Conservation (phyloP, 1,284 basidiomycete species). For the Thecaphora frezii region DNA sequence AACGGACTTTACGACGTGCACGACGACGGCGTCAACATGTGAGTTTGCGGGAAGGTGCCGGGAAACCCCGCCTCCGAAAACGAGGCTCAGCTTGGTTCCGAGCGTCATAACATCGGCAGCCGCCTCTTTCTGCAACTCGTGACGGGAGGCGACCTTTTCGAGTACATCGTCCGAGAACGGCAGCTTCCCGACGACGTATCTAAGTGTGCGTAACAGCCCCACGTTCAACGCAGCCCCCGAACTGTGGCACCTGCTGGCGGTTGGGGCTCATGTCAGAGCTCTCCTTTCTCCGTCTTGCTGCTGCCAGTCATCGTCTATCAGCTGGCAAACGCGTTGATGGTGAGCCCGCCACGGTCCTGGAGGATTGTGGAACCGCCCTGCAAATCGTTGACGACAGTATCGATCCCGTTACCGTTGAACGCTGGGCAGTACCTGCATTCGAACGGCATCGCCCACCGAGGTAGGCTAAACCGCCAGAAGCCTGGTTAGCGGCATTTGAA, state of each 20-base stretch:
- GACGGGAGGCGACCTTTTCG: background rate
- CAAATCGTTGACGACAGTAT: too few relatives aligned
- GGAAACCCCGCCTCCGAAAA: too few relatives aligned
- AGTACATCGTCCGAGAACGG: background rate
- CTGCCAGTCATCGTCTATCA: background rate
- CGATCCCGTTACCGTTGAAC: too few relatives aligned
- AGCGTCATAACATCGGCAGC: too few relatives aligned
- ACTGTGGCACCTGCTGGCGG: too few relatives aligned
- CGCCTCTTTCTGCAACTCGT: conserved; percentile 1
- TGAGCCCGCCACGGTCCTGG: background rate
- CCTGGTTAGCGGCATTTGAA: too few relatives aligned
- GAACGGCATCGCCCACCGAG: background rate
- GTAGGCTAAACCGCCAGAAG: background rate
- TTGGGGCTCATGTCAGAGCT: too few relatives aligned
- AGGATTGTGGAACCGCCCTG: too few relatives aligned
- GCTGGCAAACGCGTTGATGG: background rate
- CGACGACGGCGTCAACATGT: background rate
- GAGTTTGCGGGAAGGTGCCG: too few relatives aligned
- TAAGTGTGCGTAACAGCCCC: background rate
- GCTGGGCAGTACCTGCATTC: background rate
- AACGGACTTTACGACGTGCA: background rate
- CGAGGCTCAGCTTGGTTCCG: too few relatives aligned
- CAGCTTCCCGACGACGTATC: background rate
- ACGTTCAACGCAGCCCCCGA: too few relatives aligned
- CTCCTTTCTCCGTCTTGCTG: background rate